Evolutionary conservation across 495 filamentous ascomycete species (phyloP), one percentile per base, ranked within the genome.

Genomic region (Hypoxylon fuscum): DNA sequence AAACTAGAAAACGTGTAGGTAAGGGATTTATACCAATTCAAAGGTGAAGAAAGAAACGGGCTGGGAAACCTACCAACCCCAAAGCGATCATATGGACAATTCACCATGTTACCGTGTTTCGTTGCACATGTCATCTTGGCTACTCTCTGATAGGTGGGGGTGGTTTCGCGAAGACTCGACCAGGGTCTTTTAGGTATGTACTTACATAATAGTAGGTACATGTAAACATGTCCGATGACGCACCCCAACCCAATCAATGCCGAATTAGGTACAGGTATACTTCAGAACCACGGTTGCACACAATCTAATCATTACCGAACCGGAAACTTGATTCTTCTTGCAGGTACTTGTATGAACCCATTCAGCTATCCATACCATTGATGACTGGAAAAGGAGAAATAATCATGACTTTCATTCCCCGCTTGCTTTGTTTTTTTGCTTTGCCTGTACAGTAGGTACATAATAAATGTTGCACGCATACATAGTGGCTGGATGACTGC

Each of bases 181-280:
- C 17, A 44, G 54, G 54, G 40, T 49, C 5, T 29, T 20, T 52
- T 15, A 11, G 27, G 5, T 11, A 23, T 18, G n/a, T n/a, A n/a
- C n/a, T n/a, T n/a, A n/a, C n/a, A n/a, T n/a, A n/a, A n/a, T n/a
- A n/a, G n/a, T n/a, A n/a, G n/a, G n/a, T n/a, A n/a, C n/a, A n/a
- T n/a, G n/a, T n/a, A 48, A 34, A 43, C 42, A 54, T 53, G 59
- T 38, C 17, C 20, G 17, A 62, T 62, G 59, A 62, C 59, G 59
- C 59, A 56, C 37, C 50, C 17, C 22, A 38, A 8, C n/a, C 44
- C 45, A 37, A 55, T 43, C 35, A 37, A 31, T 55, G 5, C 15
- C 6, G 5, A 14, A 14, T 3, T 14, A 14, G 25, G 25, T 27
- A 27, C 31, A 34, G 31, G 31, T 34, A 34, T 12, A 8, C 31